Evolutionary conservation across 805 yeast species (phyloP).

Genomic region (Myxozyma kluyveri): DNA sequence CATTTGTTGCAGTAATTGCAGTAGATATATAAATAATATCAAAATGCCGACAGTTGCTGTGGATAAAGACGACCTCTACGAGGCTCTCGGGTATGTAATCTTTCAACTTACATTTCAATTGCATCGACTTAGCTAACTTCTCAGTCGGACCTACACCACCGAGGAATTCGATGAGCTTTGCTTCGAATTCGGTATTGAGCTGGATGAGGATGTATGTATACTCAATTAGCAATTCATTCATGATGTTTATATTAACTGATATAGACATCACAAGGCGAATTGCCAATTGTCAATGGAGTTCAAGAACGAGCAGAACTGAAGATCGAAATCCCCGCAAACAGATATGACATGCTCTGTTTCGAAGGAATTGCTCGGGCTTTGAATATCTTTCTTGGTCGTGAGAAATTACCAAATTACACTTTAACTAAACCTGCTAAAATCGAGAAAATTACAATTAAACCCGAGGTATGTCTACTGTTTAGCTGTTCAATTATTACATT

Average conservation of each 20-base stretch:
- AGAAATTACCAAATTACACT: slow-evolving; percentile 61
- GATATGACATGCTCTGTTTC: slow-evolving; percentile 91
- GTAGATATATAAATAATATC: neutral
- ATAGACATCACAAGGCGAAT: slow-evolving; percentile 30
- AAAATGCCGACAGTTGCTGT: slow-evolving; percentile 95
- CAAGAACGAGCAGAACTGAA: slow-evolving; percentile 90
- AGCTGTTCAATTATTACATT: neutral
- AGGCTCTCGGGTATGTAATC: slow-evolving; percentile 56
- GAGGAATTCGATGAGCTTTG: slow-evolving; percentile 95
- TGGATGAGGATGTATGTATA: slow-evolving; percentile 75
- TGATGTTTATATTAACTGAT: too few relatives aligned
- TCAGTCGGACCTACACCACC: slow-evolving; percentile 60
- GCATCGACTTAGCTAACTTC: neutral
- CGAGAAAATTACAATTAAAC: slow-evolving; percentile 65
- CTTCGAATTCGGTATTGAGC: slow-evolving; percentile 95
- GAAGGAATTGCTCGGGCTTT: slow-evolving; percentile 97
- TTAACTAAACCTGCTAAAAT: slow-evolving; percentile 61
- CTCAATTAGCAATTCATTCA: too few relatives aligned
- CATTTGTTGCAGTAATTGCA: too few relatives aligned
- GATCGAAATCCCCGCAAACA: slow-evolving; percentile 94
- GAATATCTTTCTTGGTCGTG: slow-evolving; percentile 79
- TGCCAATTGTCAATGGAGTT: slow-evolving; percentile 42
- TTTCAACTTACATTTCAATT: slow-evolving; percentile 18
- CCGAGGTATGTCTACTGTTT: slow-evolving; percentile 43
- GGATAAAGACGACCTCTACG: slow-evolving; percentile 87